Evolutionary conservation across 257 asterid genomes (phyloP).

Genomic region (Forsythia suspensa): DNA sequence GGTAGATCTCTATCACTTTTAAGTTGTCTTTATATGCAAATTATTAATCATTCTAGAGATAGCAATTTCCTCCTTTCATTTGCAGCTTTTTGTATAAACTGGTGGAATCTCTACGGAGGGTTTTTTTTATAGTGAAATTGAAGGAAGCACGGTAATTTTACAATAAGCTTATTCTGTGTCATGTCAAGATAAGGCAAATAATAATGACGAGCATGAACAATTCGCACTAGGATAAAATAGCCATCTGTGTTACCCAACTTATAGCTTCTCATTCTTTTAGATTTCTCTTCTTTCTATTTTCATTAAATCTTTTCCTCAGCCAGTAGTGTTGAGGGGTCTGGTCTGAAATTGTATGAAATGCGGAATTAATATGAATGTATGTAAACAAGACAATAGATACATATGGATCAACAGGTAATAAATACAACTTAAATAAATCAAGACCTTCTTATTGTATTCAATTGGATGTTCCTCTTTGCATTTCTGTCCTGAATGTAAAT

Average conservation of each 20-base stretch:
- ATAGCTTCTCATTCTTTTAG: not conserved
- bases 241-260: not conserved
- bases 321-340: not conserved
- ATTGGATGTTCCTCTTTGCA: too few relatives aligned
- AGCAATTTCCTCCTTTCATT: not conserved
- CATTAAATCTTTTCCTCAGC: not conserved
- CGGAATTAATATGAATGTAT: too few relatives aligned
- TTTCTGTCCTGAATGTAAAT: too few relatives aligned
- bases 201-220: not conserved
- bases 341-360: not conserved
- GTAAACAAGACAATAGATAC: too few relatives aligned
- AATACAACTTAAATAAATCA: too few relatives aligned
- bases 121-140: not conserved
- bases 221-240: not conserved
- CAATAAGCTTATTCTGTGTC: too few relatives aligned
- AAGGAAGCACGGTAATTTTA: too few relatives aligned
- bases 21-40: not conserved
- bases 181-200: not conserved
- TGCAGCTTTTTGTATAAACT: not conserved
- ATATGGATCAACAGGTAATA: too few relatives aligned
- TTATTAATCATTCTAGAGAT: not conserved
- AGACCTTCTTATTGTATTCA: too few relatives aligned
- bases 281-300: not conserved
- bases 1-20: slow-evolving; percentile 11
- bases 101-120: not conserved